Conservation (phyloP, 2,329 filamentous ascomycete genomes). For the Venturia aucupariae region DNA sequence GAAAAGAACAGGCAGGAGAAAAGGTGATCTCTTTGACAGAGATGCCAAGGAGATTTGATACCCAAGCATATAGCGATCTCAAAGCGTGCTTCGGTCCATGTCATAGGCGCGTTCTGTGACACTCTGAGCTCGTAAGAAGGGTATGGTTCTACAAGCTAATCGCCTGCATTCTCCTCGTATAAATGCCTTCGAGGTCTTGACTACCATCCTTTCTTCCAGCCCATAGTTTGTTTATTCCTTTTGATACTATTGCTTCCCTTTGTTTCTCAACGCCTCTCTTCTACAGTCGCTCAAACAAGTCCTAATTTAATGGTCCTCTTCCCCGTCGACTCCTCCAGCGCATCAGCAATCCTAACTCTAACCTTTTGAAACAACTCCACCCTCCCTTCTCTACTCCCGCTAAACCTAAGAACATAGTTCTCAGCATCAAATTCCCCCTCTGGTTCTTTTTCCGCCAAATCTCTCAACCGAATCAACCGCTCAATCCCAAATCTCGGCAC, state of each 20-base stretch:
- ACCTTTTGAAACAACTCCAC: constrained; percentile 92
- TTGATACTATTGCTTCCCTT: too few species aligned
- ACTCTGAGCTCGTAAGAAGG: too few species aligned
- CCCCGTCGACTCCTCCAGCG: constrained; percentile 90
- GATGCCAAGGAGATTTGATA: not conserved
- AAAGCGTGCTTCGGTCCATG: too few species aligned
- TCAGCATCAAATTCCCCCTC: constrained; percentile 79
- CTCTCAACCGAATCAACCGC: constrained; percentile 75
- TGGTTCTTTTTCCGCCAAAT: constrained; percentile 66
- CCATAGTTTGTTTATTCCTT: too few species aligned
- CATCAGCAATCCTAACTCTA: constrained; percentile 77
- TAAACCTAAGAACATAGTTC: constrained; percentile 63
- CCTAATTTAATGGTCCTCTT: constrained; percentile 82
- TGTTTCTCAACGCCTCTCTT: too few species aligned
- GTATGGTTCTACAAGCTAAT: too few species aligned
- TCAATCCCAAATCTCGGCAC: constrained; percentile 95
- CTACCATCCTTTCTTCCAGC: too few species aligned
- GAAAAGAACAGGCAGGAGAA: not conserved
- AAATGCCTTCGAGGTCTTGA: too few species aligned
- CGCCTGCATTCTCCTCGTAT: too few species aligned
- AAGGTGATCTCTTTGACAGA: not conserved
- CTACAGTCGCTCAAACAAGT: constrained; percentile 34
- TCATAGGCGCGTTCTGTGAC: too few species aligned
- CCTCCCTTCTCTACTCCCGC: constrained; percentile 44
- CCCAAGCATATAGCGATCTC: not conserved